phyloP scores from a whole-genome alignment of 495 filamentous ascomycete genomes.

The Neurospora sp. region DNA sequence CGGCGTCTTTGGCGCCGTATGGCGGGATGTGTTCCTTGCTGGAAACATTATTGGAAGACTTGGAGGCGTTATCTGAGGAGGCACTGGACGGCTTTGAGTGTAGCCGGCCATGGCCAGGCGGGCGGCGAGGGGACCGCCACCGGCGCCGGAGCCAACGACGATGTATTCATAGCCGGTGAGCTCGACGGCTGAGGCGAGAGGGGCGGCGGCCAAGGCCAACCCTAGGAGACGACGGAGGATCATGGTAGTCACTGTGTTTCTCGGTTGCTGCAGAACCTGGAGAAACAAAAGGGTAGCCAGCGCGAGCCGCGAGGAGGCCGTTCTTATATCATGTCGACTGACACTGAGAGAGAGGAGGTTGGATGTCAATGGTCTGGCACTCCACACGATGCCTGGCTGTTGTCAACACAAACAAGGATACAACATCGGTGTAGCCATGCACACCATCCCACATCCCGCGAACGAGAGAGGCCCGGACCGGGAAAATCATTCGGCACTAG shows the following conservation, averaged over 20 bases:
- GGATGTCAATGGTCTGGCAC: neutral
- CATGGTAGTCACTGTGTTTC: neutral
- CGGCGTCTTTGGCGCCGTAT: too few relatives aligned
- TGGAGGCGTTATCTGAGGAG: too few relatives aligned
- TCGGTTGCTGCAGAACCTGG: neutral
- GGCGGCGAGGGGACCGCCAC: constrained; percentile 51
- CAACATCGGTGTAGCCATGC: neutral
- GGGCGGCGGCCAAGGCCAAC: constrained; percentile 4
- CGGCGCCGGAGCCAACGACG: constrained; percentile 53
- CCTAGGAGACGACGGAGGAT: constrained; percentile 4
- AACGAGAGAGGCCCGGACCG: too few relatives aligned
- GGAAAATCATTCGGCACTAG: too few relatives aligned
- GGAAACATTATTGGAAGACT: too few relatives aligned
- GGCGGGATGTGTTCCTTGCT: too few relatives aligned
- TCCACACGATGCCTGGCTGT: neutral
- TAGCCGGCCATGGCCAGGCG: too few relatives aligned
- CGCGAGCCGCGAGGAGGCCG: neutral
- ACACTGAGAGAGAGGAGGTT: neutral
- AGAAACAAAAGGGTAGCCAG: neutral
- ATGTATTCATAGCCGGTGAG: constrained; percentile 49
- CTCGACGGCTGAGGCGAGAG: constrained; percentile 8
- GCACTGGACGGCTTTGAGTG: too few relatives aligned
- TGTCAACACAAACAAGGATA: neutral
- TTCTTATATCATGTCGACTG: neutral
- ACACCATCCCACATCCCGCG: neutral